phyloP scores from a whole-genome alignment of 805 yeast species.

The Schizosaccharomyces osmophilus region DNA sequence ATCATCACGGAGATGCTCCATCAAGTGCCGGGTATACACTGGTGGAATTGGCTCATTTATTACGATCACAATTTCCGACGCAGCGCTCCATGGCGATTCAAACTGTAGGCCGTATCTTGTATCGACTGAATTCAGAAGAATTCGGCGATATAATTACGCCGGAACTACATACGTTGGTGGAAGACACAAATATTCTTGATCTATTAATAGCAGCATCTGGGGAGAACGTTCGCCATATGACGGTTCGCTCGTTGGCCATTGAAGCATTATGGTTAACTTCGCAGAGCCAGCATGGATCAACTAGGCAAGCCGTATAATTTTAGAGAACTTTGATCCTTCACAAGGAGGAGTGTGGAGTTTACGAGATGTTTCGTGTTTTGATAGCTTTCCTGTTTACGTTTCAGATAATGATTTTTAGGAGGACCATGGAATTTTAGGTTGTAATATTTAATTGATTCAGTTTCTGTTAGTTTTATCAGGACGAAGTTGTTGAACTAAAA shows the following conservation, averaged over 20 bases:
- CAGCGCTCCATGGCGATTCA: constrained; percentile 74
- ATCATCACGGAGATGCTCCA: constrained; percentile 79
- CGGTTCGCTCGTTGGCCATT: constrained; percentile 59
- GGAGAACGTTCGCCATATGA: constrained; percentile 40
- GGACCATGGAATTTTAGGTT: too few species aligned
- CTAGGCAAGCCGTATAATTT: background rate
- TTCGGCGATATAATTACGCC: constrained; percentile 19
- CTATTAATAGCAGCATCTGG: constrained; percentile 38
- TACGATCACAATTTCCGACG: constrained; percentile 56
- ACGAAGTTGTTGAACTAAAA: too few species aligned
- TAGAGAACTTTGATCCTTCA: background rate
- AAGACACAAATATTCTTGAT: constrained; percentile 36
- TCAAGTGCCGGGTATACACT: constrained; percentile 80
- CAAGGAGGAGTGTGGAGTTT: background rate
- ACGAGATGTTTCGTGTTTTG: background rate
- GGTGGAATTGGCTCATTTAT: constrained; percentile 51
- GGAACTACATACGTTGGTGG: constrained; percentile 18
- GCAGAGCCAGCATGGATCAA: constrained; percentile 5
- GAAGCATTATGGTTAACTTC: constrained; percentile 86
- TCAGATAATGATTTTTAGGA: too few species aligned
- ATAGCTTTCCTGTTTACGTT: too few species aligned
- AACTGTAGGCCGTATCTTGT: constrained; percentile 65
- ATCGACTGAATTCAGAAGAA: constrained; percentile 39
- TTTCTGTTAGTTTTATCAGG: too few species aligned
- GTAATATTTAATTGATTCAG: too few species aligned